A percentile compares a stretch with the other conserved stretches of the same genome.
phyloP scores from a whole-genome alignment of 2,329 filamentous ascomycete genomes.

The Sordariomycetes sp. region DNA sequence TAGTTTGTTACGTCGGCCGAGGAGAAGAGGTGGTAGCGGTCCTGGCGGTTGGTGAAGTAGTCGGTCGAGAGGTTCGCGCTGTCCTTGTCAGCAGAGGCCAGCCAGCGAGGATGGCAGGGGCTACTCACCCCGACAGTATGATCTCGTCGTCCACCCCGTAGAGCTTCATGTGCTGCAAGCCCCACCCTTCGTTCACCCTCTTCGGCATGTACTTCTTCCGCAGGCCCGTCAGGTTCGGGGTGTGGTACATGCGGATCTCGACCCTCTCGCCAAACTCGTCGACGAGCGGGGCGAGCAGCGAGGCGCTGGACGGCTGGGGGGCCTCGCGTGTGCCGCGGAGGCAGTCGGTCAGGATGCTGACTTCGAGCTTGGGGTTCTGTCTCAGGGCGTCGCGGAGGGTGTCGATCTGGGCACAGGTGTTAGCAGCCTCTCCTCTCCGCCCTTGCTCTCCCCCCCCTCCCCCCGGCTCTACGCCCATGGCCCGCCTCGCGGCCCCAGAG shows the following conservation, averaged over 20 bases:
- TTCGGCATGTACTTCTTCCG: conserved; percentile 74
- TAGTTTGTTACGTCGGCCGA: conserved; percentile 71
- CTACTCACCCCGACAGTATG: conserved; percentile 68
- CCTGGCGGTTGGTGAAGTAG: conserved; percentile 93
- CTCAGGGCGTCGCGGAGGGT: conserved; percentile 64
- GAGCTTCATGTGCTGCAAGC: conserved; percentile 96
- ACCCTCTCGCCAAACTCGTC: conserved; percentile 74
- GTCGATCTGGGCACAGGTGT: conserved; percentile 39
- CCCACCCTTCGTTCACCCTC: conserved; percentile 96
- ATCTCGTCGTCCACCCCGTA: conserved; percentile 94
- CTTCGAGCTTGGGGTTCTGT: conserved; percentile 58
- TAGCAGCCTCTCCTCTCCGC: background rate
- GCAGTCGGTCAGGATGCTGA: conserved; percentile 86
- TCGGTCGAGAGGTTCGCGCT: conserved; percentile 79
- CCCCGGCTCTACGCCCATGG: too few relatives aligned
- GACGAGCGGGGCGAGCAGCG: conserved; percentile 72
- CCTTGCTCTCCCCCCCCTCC: too few relatives aligned
- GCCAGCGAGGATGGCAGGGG: too few relatives aligned
- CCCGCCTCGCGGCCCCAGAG: background rate
- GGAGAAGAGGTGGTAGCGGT: conserved; percentile 84
- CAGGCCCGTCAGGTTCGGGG: conserved; percentile 81
- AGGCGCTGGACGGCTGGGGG: conserved; percentile 75
- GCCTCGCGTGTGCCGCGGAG: conserved; percentile 85
- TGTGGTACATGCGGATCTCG: conserved; percentile 95
- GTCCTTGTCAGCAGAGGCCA: background rate